Base-by-base conservation (phyloP, 1,284 basidiomycete genomes). In the Butyriboletus appendiculatus region DNA sequence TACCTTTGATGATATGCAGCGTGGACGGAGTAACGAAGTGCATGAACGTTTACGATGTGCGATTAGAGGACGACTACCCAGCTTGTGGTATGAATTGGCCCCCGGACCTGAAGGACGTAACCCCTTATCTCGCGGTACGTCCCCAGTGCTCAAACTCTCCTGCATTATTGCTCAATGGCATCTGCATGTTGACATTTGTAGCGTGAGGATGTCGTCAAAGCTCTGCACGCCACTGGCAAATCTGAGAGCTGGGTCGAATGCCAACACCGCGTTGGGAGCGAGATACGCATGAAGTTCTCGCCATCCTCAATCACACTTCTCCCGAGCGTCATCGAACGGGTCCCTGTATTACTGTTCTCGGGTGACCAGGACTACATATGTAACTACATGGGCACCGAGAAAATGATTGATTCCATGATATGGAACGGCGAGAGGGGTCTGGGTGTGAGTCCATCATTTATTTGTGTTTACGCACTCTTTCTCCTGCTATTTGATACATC, bases 61-160 rank as follows among this genome's bases (percentile, higher is more conserved):
- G 97, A 33, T 75, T 93, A 28, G 85, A 89, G 51, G 97, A 99
- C 69, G 81, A 80, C 14, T 77, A 72, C 44, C 96, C 96, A n/a
- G 88, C 85, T 3, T 99, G 96, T 71, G 96, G 96, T 1, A 92
- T 98, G 93, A 96, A 96, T 72, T 99, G 96, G 96, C 96, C 96
- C 5, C 86, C 88, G n/a, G 93, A 94, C 60, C 81, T 99, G 24
- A 71, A 78, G 10, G 84, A 88, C 45, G 80, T 98, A 37, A 89
- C 87, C 40, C 74, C 76, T 4, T 98, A 96, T 68, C 82, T 99
- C 14, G 83, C 81, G 26, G 94, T 95, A 69, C 54, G 90, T 76
- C 12, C 37, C 33, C 35, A 45, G 26, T 14, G 22, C 32, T 37
- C 24, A 45, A 37, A 18, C 5, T 10, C 34, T 43, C 15, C 10